Evolutionary conservation across 441 rosid species (phyloP).

Genomic region (Brassica balearica): DNA sequence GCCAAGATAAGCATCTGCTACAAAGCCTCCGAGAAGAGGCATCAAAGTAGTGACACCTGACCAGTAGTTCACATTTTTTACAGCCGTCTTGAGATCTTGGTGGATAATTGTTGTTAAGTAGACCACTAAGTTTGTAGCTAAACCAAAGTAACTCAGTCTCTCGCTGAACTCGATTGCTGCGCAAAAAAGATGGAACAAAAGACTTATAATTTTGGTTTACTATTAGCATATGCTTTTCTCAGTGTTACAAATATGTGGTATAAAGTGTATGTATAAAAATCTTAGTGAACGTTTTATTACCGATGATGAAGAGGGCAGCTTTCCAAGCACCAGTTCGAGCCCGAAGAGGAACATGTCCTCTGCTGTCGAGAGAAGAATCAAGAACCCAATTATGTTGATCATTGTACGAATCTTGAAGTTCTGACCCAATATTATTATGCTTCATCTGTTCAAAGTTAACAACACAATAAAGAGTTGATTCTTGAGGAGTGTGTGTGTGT

Average conservation of each 20-base stretch:
- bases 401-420: conserved; percentile 34
- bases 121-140: conserved; percentile 80
- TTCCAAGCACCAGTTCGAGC: conserved; percentile 86
- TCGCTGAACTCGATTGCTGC: conserved; percentile 91
- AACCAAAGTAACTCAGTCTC: conserved; percentile 88
- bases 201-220: not conserved
- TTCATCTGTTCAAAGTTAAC: conserved; percentile 34
- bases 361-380: conserved; percentile 83
- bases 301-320: conserved; percentile 86
- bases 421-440: conserved; percentile 29
- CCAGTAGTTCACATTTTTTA: conserved; percentile 86
- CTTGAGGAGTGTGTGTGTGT: conserved; percentile 21
- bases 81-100: conserved; percentile 85
- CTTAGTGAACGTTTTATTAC: conserved; percentile 45
- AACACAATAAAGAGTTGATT: conserved; percentile 4
- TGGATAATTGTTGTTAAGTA: conserved; percentile 80
- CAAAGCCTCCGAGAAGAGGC: conserved; percentile 91
- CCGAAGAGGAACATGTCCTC: conserved; percentile 72
- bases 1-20: conserved; percentile 91
- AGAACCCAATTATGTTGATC: conserved; percentile 75
- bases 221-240: conserved; percentile 1
- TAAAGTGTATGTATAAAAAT: not conserved
- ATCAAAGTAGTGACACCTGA: conserved; percentile 56
- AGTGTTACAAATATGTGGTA: not conserved
- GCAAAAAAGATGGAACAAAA: conserved; percentile 14